Evolutionary conservation across 495 filamentous ascomycete species (phyloP).

Genomic region (Tirmania nivea): DNA sequence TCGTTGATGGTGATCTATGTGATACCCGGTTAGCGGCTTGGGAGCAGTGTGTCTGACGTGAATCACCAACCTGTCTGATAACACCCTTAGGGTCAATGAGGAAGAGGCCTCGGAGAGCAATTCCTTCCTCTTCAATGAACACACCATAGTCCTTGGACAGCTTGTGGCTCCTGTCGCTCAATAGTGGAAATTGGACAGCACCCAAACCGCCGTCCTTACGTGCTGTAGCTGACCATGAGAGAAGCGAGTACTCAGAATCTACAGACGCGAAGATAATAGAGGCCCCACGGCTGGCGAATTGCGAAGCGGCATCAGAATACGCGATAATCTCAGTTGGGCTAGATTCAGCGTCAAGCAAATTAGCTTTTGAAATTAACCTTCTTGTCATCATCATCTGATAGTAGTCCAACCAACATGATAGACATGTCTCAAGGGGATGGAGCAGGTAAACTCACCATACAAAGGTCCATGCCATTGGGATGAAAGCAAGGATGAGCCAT

Average conservation of each 20-base stretch:
- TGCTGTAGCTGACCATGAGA: constrained; percentile 31
- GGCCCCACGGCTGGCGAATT: constrained; percentile 25
- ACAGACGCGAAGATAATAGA: constrained; percentile 34
- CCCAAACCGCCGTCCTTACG: constrained; percentile 34
- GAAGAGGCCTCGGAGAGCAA: constrained; percentile 36
- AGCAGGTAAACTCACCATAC: constrained; percentile 20
- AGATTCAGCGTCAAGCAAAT: neutral
- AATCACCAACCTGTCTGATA: constrained; percentile 24
- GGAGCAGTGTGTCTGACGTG: neutral
- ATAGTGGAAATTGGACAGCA: constrained; percentile 29
- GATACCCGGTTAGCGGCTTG: neutral
- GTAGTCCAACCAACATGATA: too few species aligned
- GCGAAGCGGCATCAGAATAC: constrained; percentile 24
- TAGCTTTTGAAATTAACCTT: too few species aligned
- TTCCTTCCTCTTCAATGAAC: constrained; percentile 34
- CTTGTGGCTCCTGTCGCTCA: constrained; percentile 34
- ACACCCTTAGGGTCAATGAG: constrained; percentile 36
- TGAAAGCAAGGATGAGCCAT: constrained; percentile 31
- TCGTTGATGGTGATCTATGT: constrained; percentile 36
- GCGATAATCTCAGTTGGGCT: constrained; percentile 24
- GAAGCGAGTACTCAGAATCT: constrained; percentile 29
- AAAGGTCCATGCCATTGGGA: constrained; percentile 34
- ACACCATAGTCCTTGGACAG: constrained; percentile 34
- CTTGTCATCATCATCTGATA: too few species aligned
- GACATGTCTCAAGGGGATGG: too few species aligned